Evolutionary conservation across 331 rosid genomes (phyloP).

Genomic region (Malus hybrid): DNA sequence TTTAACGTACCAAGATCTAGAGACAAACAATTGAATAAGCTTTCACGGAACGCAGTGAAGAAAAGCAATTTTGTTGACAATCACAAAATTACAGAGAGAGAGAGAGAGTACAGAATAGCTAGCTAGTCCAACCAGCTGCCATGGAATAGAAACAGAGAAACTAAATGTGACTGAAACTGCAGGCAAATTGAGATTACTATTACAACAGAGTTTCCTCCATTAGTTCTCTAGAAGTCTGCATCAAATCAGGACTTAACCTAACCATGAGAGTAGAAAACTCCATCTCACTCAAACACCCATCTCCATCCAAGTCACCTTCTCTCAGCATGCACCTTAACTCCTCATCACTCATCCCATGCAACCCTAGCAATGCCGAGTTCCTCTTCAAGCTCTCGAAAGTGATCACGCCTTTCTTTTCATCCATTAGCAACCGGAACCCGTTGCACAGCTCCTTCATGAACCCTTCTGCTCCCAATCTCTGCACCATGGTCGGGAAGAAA

Average conservation of each 20-base stretch:
- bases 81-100: too few species aligned
- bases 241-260: slow-evolving; percentile 73
- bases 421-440: slow-evolving; percentile 65
- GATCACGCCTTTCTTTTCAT: slow-evolving; percentile 49
- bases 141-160: too few species aligned
- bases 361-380: slow-evolving; percentile 59
- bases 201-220: slow-evolving; percentile 34
- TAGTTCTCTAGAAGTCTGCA: slow-evolving; percentile 41
- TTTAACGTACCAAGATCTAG: too few species aligned
- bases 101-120: too few species aligned
- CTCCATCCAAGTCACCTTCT: slow-evolving; percentile 83
- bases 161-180: too few species aligned
- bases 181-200: too few species aligned
- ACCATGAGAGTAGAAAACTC: slow-evolving; percentile 87
- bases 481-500: slow-evolving; percentile 36
- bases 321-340: slow-evolving; percentile 62
- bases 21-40: too few species aligned
- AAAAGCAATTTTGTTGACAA: too few species aligned
- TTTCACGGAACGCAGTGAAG: too few species aligned
- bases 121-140: too few species aligned
- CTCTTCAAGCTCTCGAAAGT: slow-evolving; percentile 79
- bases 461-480: slow-evolving; percentile 63
- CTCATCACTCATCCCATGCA: slow-evolving; percentile 61
- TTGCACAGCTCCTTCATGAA: slow-evolving; percentile 70
- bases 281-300: slow-evolving; percentile 66